Conservation (phyloP, 2,329 filamentous ascomycete genomes). For the Penicillium sclerotiorum region DNA sequence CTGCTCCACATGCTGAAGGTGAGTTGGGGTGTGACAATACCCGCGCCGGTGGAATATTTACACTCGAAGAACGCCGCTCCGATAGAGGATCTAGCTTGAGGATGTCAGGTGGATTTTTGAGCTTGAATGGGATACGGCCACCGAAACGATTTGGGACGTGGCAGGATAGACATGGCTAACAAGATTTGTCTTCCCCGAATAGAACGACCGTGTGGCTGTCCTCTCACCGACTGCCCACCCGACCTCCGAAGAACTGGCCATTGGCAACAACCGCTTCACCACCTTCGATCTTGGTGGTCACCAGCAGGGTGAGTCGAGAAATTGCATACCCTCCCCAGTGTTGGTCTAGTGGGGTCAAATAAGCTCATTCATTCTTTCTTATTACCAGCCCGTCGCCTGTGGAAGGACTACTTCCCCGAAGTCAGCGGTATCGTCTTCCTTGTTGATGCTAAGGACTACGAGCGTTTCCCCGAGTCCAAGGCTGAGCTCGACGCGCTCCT, state of each 20-base stretch:
- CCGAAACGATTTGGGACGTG: conserved; percentile 10
- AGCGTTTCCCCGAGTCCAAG: conserved; percentile 92
- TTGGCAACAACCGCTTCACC: conserved; percentile 91
- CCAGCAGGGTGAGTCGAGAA: conserved; percentile 71
- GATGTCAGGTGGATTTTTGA: too few relatives aligned
- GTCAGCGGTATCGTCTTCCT: conserved; percentile 97
- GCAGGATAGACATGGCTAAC: conserved; percentile 13
- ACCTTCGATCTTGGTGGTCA: conserved; percentile 93
- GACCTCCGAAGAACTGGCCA: conserved; percentile 88
- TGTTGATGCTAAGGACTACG: conserved; percentile 95
- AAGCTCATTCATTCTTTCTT: neutral
- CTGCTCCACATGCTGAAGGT: conserved; percentile 95
- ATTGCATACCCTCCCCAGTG: neutral
- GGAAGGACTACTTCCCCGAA: conserved; percentile 97
- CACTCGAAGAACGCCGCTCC: too few relatives aligned
- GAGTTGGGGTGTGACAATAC: conserved; percentile 33
- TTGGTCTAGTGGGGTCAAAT: neutral
- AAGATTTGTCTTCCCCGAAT: conserved; percentile 10
- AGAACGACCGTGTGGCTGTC: conserved; percentile 92
- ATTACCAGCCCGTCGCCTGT: conserved; percentile 76
- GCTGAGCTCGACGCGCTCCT: conserved; percentile 94
- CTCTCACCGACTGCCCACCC: conserved; percentile 89
- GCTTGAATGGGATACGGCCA: too few relatives aligned
- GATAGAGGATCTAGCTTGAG: too few relatives aligned
- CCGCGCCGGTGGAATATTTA: conserved; percentile 1